Evolutionary conservation across 345 rosid species (phyloP).

Genomic region (Cardamine occulta): DNA sequence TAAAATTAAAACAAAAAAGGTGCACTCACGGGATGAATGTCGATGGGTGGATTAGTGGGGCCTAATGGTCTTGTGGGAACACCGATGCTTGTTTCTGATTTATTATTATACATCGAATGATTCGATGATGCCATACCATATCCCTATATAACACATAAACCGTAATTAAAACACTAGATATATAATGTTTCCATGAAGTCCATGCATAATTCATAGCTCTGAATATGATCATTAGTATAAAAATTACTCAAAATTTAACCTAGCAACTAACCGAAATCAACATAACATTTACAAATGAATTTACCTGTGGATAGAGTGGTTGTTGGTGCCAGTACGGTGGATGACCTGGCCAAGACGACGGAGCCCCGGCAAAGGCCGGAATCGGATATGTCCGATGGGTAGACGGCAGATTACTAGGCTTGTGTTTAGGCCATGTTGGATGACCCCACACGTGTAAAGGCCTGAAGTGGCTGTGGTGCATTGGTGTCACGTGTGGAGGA

Average conservation of each 20-base stretch:
- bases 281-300: not conserved
- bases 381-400: conserved; percentile 45
- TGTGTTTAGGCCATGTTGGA: conserved; percentile 86
- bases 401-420: conserved; percentile 43
- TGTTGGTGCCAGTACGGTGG: conserved; percentile 69
- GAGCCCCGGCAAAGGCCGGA: conserved; percentile 48
- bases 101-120: conserved; percentile 33
- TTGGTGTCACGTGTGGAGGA: conserved; percentile 57
- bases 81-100: conserved; percentile 46
- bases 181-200: not conserved
- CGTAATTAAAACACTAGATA: not conserved
- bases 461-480: conserved; percentile 58
- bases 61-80: conserved; percentile 47
- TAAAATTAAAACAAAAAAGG: conserved; percentile 12
- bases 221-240: too few species aligned
- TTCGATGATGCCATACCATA: conserved; percentile 38
- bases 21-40: conserved; percentile 70
- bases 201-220: not conserved
- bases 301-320: conserved; percentile 43
- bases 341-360: conserved; percentile 52
- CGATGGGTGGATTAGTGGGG: conserved; percentile 56
- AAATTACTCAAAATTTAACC: too few species aligned
- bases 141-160: conserved; percentile 31
- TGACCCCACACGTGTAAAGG: conserved; percentile 97
- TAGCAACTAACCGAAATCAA: not conserved